These are phyloP conservation scores for Medicago arabica DNA, from an alignment of 306 rosid species.

Conservation along the genomic window DNA sequence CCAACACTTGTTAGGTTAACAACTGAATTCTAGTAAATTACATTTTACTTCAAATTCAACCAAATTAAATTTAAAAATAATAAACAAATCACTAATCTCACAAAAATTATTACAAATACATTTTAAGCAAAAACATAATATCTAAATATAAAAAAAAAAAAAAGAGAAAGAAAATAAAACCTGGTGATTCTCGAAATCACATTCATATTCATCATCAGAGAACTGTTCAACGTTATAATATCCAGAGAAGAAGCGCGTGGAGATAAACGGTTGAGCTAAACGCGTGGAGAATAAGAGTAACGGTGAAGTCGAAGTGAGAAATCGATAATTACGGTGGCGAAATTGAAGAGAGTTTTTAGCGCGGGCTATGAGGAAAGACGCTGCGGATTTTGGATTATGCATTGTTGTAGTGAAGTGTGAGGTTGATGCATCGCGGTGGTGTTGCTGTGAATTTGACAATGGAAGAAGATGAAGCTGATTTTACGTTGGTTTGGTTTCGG, in stretches of 20 bases:
- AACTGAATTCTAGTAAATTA: background rate
- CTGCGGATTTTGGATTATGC: conserved; percentile 40
- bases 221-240: conserved; percentile 72
- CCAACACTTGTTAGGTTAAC: background rate
- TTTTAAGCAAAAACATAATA: too few relatives aligned
- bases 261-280: conserved; percentile 19
- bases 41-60: background rate
- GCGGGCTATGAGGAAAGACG: conserved; percentile 38
- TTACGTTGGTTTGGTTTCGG: background rate
- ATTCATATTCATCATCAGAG: conserved; percentile 93
- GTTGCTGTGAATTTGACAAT: background rate
- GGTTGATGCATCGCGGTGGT: conserved; percentile 29
- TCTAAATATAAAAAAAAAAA: too few relatives aligned
- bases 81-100: too few relatives aligned
- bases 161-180: conserved; percentile 37
- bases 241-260: conserved; percentile 57
- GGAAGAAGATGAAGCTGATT: background rate
- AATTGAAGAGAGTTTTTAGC: conserved; percentile 19
- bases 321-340: conserved; percentile 34
- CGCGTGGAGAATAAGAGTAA: conserved; percentile 7
- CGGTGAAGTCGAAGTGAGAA: conserved; percentile 21
- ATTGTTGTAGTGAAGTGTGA: conserved; percentile 24
- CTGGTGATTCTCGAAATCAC: conserved; percentile 70
- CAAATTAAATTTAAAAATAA: background rate
- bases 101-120: too few relatives aligned